Percentiles rank a stretch among this genome's conserved stretches.
Conservation (phyloP, 2,329 filamentous ascomycete genomes). For the Huntiella moniliformis region DNA sequence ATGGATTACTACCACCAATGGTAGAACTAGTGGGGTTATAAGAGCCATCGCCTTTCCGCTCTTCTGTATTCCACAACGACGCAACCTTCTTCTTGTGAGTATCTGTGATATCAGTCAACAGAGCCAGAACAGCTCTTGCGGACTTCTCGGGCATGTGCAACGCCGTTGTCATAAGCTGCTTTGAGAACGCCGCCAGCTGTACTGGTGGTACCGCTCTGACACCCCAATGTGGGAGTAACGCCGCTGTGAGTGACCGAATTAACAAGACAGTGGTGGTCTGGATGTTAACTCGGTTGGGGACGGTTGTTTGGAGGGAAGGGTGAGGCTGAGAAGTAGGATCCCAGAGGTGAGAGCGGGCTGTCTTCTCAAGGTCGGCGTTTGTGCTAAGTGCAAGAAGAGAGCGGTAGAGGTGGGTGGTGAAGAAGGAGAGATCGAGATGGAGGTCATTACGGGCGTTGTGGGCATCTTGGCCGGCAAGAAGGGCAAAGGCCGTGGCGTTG, state of each 20-base stretch:
- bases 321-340: constrained; percentile 36
- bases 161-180: constrained; percentile 66
- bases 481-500: constrained; percentile 89
- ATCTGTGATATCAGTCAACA: constrained; percentile 62
- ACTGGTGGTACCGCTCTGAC: constrained; percentile 60
- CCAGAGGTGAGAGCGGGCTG: constrained; percentile 49
- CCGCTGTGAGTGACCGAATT: constrained; percentile 64
- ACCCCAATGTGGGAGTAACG: constrained; percentile 59
- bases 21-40: constrained; percentile 57
- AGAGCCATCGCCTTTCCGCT: constrained; percentile 74
- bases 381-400: constrained; percentile 61
- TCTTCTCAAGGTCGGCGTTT: constrained; percentile 72
- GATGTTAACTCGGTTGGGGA: constrained; percentile 59
- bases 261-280: constrained; percentile 88
- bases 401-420: constrained; percentile 83
- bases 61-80: constrained; percentile 86
- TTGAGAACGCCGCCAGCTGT: constrained; percentile 78
- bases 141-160: constrained; percentile 87
- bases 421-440: constrained; percentile 84
- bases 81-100: constrained; percentile 67
- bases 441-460: constrained; percentile 65
- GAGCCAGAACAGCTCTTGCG: constrained; percentile 55
- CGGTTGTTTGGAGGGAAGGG: constrained; percentile 19
- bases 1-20: constrained; percentile 76
- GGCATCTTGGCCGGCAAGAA: constrained; percentile 83